These are phyloP conservation scores for Psilocybe mexicana DNA, from an alignment of 1,284 basidiomycete genomes.

Conservation along the genomic window DNA sequence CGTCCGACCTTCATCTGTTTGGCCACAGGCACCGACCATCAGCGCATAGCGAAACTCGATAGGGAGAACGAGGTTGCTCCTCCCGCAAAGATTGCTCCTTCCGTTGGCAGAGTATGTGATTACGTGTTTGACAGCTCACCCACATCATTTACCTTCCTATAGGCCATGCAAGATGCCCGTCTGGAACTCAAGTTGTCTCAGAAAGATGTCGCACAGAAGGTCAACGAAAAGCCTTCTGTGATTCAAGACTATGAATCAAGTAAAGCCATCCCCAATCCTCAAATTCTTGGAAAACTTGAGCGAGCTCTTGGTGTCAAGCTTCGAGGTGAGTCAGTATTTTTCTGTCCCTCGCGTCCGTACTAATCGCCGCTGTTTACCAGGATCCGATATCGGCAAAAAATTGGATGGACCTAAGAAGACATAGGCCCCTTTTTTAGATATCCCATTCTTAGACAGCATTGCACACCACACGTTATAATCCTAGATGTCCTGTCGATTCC, in stretches of 20 bases:
- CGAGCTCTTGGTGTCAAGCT: slow-evolving; percentile 89
- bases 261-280: slow-evolving; percentile 87
- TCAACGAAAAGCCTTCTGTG: slow-evolving; percentile 89
- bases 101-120: slow-evolving; percentile 75
- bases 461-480: neutral
- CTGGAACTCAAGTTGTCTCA: slow-evolving; percentile 81
- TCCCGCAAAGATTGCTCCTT: slow-evolving; percentile 79
- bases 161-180: slow-evolving; percentile 86
- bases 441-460: neutral
- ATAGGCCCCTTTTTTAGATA: neutral
- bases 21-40: slow-evolving; percentile 84
- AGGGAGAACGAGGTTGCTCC: slow-evolving; percentile 96
- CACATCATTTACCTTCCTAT: slow-evolving; percentile 2
- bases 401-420: slow-evolving; percentile 75
- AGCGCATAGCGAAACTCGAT: slow-evolving; percentile 91
- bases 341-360: slow-evolving; percentile 7
- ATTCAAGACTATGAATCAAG: slow-evolving; percentile 91
- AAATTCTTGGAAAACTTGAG: slow-evolving; percentile 93
- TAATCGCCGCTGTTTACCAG: slow-evolving; percentile 33
- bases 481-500: slow-evolving; percentile 4
- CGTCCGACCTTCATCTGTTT: slow-evolving; percentile 2
- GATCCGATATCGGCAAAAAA: slow-evolving; percentile 80
- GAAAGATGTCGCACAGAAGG: slow-evolving; percentile 92
- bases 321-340: slow-evolving; percentile 58
- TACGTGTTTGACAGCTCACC: slow-evolving; percentile 1